These are phyloP conservation scores for Globisporangium echinulatum DNA, from an alignment of 352 stramenopile species.

Conservation along the genomic window DNA sequence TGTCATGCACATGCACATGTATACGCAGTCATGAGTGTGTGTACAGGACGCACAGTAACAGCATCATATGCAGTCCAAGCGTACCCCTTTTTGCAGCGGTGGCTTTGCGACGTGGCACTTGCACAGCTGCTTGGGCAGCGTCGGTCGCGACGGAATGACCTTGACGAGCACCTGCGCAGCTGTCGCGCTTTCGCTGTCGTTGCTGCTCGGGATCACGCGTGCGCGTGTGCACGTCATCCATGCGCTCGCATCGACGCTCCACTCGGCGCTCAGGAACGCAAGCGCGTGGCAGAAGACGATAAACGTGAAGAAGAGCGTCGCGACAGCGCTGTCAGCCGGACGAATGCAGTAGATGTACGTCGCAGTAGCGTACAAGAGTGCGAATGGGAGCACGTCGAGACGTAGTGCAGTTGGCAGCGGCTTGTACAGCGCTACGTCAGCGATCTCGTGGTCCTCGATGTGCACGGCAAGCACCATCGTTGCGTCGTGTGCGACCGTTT, in stretches of 20 bases:
- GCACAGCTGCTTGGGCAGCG: constrained; percentile 53
- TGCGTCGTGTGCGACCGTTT: not conserved
- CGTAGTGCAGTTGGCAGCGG: constrained; percentile 49
- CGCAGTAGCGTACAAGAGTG: constrained; percentile 30
- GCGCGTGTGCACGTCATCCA: constrained; percentile 31
- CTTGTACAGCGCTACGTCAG: constrained; percentile 47
- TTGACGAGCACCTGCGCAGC: constrained; percentile 30
- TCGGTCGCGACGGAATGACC: constrained; percentile 41
- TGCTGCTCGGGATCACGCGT: constrained; percentile 2
- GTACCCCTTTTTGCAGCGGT: constrained; percentile 13
- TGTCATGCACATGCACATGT: not conserved
- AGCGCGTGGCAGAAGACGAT: constrained; percentile 47
- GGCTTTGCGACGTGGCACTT: constrained; percentile 23
- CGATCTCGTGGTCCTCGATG: constrained; percentile 50
- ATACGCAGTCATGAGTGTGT: not conserved
- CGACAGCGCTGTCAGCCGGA: constrained; percentile 29
- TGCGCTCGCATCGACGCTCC: constrained; percentile 32
- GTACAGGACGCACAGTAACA: not conserved
- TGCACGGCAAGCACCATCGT: constrained; percentile 19
- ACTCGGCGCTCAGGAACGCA: constrained; percentile 44
- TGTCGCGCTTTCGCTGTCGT: not conserved
- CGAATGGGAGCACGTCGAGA: constrained; percentile 45
- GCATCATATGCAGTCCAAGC: not conserved
- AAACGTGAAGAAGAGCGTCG: constrained; percentile 35
- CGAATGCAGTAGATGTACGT: constrained; percentile 23